A percentile compares a stretch with the other conserved stretches of the same genome.
These are phyloP conservation scores for Dothidotthia symphoricarpi DNA, from an alignment of 2,329 filamentous ascomycete genomes.

Conservation along the genomic window DNA sequence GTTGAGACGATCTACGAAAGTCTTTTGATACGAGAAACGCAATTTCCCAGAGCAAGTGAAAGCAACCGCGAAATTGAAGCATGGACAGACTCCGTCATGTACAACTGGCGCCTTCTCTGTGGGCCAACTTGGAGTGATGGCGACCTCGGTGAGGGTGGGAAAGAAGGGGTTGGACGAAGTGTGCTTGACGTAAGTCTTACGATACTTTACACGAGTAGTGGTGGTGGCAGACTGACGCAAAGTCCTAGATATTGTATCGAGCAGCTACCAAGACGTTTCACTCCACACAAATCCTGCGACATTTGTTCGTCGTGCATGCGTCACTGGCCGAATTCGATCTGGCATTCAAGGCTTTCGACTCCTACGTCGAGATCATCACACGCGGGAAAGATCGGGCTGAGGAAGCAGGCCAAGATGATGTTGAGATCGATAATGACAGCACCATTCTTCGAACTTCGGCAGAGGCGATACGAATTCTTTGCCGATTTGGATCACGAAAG, in stretches of 20 bases:
- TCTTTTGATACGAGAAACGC: constrained; percentile 72
- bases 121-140: constrained; percentile 76
- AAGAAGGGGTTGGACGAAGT: constrained; percentile 69
- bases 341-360: constrained; percentile 85
- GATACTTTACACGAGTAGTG: not conserved
- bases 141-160: constrained; percentile 79
- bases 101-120: constrained; percentile 81
- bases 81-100: constrained; percentile 76
- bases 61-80: constrained; percentile 74
- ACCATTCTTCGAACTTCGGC: constrained; percentile 74
- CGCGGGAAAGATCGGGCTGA: constrained; percentile 80
- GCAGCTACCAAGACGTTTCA: constrained; percentile 93
- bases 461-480: constrained; percentile 76
- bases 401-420: constrained; percentile 68
- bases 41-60: constrained; percentile 81
- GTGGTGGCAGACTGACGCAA: constrained; percentile 3
- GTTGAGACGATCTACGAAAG: constrained; percentile 79
- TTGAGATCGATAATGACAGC: constrained; percentile 74
- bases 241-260: constrained; percentile 72
- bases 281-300: constrained; percentile 81
- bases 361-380: constrained; percentile 84
- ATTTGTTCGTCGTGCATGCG: constrained; percentile 84
- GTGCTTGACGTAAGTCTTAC: constrained; percentile 63
- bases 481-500: constrained; percentile 71
- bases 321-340: constrained; percentile 88